These are phyloP conservation scores for Nemania serpens DNA, from an alignment of 2,329 filamentous ascomycete genomes.

Conservation along the genomic window DNA sequence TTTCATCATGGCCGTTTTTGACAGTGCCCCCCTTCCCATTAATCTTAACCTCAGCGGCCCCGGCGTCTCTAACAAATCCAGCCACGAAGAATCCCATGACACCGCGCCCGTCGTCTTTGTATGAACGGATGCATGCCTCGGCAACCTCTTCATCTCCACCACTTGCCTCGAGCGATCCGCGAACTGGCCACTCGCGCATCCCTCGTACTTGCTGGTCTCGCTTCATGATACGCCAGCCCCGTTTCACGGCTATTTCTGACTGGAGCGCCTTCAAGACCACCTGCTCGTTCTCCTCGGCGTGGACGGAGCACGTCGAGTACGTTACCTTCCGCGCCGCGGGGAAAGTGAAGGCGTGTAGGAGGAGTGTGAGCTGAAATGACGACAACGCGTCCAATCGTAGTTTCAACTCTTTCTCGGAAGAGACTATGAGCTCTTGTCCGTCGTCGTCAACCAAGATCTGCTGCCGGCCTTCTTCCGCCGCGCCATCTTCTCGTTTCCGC, in stretches of 20 bases:
- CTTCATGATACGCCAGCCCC: constrained; percentile 78
- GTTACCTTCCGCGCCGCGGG: constrained; percentile 75
- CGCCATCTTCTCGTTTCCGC: constrained; percentile 49
- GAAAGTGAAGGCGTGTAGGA: constrained; percentile 85
- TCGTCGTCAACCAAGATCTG: constrained; percentile 60
- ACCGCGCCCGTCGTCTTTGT: constrained; percentile 78
- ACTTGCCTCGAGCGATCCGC: constrained; percentile 59
- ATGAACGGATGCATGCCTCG: constrained; percentile 80
- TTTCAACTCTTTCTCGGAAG: constrained; percentile 54
- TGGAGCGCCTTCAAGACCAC: constrained; percentile 75
- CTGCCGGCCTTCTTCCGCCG: constrained; percentile 8
- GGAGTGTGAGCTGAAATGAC: constrained; percentile 78
- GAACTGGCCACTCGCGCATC: constrained; percentile 74
- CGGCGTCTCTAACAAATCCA: constrained; percentile 72
- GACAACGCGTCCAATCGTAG: constrained; percentile 54
- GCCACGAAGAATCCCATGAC: constrained; percentile 96
- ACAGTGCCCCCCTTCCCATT: constrained; percentile 26
- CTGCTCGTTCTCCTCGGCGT: constrained; percentile 84
- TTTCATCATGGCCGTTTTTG: constrained; percentile 8
- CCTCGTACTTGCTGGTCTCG: constrained; percentile 76
- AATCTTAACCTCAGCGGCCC: constrained; percentile 37
- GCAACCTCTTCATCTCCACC: constrained; percentile 58
- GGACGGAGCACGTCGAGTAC: constrained; percentile 92
- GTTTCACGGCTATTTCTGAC: constrained; percentile 66
- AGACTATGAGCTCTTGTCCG: constrained; percentile 55